These are phyloP conservation scores for Polygonum aviculare DNA, from an alignment of 148 eudicot genomes.

Conservation along the genomic window DNA sequence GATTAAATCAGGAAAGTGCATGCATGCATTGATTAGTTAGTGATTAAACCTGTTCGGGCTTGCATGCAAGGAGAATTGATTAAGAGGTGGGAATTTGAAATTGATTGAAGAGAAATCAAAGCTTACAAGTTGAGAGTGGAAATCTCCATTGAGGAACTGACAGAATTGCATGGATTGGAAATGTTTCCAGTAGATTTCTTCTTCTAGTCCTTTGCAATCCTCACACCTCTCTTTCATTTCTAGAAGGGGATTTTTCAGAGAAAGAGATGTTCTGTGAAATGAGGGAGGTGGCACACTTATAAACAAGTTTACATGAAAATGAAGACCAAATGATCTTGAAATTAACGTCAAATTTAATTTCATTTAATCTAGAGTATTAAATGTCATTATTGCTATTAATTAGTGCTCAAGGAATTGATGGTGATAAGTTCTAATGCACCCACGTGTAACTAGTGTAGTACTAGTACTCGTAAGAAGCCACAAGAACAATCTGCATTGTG, in stretches of 20 bases:
- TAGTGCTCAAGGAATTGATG: too few species aligned
- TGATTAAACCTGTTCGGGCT: neutral
- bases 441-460: too few species aligned
- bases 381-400: too few species aligned
- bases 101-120: neutral
- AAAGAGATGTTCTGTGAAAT: neutral
- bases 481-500: too few species aligned
- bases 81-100: neutral
- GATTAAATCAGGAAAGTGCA: neutral
- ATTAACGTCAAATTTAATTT: neutral
- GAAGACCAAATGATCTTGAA: neutral
- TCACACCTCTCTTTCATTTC: constrained; percentile 30
- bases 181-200: constrained; percentile 40
- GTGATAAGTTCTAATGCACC: too few species aligned
- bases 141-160: constrained; percentile 26
- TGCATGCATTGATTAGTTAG: constrained; percentile 1
- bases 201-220: constrained; percentile 28
- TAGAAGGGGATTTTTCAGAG: neutral
- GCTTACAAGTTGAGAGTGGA: constrained; percentile 42
- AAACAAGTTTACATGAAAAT: neutral
- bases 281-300: neutral
- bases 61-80: neutral
- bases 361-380: neutral
- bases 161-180: constrained; percentile 35
- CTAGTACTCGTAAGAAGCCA: too few species aligned